Evolutionary conservation across 768 basidiomycete species (phyloP).

Genomic region (Leccinum longicurvipes): DNA sequence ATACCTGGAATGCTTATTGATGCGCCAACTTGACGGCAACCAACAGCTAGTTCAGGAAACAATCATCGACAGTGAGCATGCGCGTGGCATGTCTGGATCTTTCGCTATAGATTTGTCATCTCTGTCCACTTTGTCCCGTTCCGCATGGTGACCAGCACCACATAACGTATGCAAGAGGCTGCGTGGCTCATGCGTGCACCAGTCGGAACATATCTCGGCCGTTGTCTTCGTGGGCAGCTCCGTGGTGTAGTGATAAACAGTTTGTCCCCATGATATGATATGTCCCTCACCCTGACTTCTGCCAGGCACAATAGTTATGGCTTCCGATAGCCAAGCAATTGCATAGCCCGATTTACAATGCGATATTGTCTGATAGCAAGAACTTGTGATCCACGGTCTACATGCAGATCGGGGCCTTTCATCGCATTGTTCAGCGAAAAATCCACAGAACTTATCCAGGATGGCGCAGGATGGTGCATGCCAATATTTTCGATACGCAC

Average conservation of each 20-base stretch:
- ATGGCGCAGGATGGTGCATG: not conserved
- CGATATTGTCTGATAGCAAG: not conserved
- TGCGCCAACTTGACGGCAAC: not conserved
- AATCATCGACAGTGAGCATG: not conserved
- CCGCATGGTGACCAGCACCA: not conserved
- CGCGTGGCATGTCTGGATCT: not conserved
- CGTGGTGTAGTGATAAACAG: not conserved
- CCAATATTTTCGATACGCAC: not conserved
- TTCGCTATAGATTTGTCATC: not conserved
- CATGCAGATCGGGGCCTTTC: not conserved
- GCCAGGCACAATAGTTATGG: not conserved
- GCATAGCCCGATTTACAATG: not conserved
- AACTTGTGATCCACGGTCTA: not conserved
- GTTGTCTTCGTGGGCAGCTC: not conserved
- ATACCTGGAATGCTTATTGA: not conserved
- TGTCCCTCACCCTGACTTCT: not conserved
- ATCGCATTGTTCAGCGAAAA: not conserved
- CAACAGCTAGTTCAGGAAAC: not conserved
- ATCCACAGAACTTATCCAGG: not conserved
- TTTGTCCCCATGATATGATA: not conserved
- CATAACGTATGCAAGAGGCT: not conserved
- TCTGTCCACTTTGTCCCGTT: not conserved
- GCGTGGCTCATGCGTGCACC: not conserved
- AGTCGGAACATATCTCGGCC: not conserved
- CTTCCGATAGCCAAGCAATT: not conserved